Evolutionary conservation across 2,329 filamentous ascomycete genomes (phyloP), one percentile per base, ranked within the genome.

Genomic region (Verruconis gallopava): DNA sequence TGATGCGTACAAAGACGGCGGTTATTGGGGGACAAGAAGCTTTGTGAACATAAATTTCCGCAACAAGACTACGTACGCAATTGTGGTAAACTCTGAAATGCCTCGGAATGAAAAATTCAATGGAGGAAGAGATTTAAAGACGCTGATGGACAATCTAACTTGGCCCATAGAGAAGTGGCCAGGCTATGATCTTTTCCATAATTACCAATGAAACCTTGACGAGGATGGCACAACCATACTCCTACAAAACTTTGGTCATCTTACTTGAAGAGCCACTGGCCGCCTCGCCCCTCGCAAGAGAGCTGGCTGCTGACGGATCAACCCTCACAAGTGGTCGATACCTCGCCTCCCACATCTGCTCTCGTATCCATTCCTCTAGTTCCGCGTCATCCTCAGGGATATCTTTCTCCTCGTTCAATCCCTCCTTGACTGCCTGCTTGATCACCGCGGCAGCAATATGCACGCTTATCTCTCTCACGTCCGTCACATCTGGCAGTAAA

Each of bases 261-360:
- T n/a, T n/a, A n/a, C n/a, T n/a, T 19, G 28, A 40, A 17, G 22
- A 32, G 4, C 21, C 38, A 11, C 22, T 40, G 5, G 30, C 41
- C 34, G 35, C 41, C 21, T 43, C 41, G 6, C 41, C 41, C 15
- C 35, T 43, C 3, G 41, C 41, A 13, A 19, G 34, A 4, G 41
- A 20, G 4, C 21, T 21, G 3, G 41, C 41, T 19, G 15, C 21
- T 15, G 5, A 33, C 3, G 12, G 15, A 41, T 65, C 61, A 4
- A 85, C 75, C 25, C 68, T 64, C 54, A 68, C 71, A 49, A 85
- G 55, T 1, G 74, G 72, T 19, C 81, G 60, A 55, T 88, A 89
- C 38, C 67, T 68, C 0, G 82, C 70, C 47, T 80, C 66, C 83
- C 82, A 88, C 82, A 88, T 88, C 65, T 86, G 82, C 61, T 78